Evolutionary conservation across 352 stramenopile species (phyloP).

Genomic region (Pythium pyrilobum): DNA sequence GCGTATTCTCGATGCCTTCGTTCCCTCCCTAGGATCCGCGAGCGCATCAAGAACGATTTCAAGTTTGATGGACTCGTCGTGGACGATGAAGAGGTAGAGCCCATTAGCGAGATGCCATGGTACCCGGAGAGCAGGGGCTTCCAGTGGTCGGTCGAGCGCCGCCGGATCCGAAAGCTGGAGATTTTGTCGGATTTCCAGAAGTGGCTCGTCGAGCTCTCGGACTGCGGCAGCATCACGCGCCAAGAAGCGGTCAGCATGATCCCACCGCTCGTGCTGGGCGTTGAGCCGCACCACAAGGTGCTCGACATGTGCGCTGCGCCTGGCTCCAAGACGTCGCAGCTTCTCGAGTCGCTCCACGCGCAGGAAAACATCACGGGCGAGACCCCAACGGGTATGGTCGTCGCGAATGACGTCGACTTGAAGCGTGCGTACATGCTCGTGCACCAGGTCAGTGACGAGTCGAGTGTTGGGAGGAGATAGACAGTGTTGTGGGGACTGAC

Average conservation of each 20-base stretch:
- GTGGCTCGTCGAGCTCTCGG: conserved; percentile 94
- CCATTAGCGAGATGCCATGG: conserved; percentile 86
- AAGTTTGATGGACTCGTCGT: conserved; percentile 82
- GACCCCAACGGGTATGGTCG: conserved; percentile 87
- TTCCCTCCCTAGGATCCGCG: conserved; percentile 86
- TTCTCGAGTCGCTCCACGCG: conserved; percentile 93
- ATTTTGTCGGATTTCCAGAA: conserved; percentile 93
- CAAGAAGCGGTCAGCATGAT: conserved; percentile 99
- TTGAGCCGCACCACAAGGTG: conserved; percentile 91
- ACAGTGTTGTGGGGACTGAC: neutral
- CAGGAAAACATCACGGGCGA: conserved; percentile 73
- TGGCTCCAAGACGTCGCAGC: conserved; percentile 98
- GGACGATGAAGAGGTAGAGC: conserved; percentile 72
- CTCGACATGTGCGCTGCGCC: conserved; percentile 99
- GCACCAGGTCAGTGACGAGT: conserved; percentile 66
- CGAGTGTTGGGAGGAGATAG: neutral
- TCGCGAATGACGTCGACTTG: conserved; percentile 96
- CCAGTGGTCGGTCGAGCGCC: conserved; percentile 84
- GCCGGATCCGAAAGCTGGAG: conserved; percentile 90
- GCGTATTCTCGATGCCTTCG: too few relatives aligned
- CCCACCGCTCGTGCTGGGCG: conserved; percentile 95
- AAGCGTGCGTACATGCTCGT: conserved; percentile 99
- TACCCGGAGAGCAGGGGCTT: conserved; percentile 88
- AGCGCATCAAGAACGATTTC: conserved; percentile 80
- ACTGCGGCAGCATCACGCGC: conserved; percentile 93